phyloP scores from a whole-genome alignment of 208 protist species.

The Leishmania aethiopica region DNA sequence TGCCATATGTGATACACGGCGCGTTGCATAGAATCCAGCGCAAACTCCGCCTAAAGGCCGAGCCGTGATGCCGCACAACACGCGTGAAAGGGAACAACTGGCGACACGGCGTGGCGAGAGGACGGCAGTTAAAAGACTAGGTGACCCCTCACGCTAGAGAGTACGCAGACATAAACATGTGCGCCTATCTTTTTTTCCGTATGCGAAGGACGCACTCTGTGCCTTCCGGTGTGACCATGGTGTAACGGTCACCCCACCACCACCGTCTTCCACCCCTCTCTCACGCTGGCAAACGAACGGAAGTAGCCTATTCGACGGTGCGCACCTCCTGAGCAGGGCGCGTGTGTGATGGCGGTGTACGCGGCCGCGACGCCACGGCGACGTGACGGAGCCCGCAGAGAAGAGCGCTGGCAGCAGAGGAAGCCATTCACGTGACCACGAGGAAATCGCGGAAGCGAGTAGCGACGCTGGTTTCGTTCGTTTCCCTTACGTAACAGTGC shows the following conservation, averaged over 20 bases:
- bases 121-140: neutral
- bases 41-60: neutral
- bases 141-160: neutral
- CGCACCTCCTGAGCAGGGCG: neutral
- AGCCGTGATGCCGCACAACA: neutral
- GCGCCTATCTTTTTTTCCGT: neutral
- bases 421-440: too few species aligned
- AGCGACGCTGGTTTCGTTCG: neutral
- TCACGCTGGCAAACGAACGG: neutral
- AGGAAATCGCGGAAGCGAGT: neutral
- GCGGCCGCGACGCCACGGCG: neutral
- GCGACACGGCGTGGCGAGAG: neutral
- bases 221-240: neutral
- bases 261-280: neutral
- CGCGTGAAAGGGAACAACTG: neutral
- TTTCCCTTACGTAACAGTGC: slow-evolving; percentile 6
- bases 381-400: neutral
- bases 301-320: neutral
- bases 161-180: neutral
- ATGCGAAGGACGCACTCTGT: neutral
- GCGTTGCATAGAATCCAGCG: neutral
- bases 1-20: neutral
- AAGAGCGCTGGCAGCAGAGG: neutral
- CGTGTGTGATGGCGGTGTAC: neutral
- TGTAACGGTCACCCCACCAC: neutral